Evolutionary conservation across 78 protist species (phyloP), one percentile per base, ranked within the genome.

Genomic region (Dictyostelium firmibasis): DNA sequence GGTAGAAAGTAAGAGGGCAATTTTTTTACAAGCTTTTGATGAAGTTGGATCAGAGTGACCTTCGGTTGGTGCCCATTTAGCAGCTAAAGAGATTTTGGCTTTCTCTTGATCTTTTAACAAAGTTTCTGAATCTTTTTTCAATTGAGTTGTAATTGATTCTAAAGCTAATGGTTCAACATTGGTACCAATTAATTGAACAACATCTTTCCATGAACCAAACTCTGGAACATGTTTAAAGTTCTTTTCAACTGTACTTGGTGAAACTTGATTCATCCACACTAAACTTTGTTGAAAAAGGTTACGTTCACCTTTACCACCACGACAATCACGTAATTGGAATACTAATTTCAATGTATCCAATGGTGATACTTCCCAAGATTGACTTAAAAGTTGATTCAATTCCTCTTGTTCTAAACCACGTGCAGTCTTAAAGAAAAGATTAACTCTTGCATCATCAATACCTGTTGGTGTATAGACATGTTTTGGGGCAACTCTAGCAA

Each of bases 121-220:
- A 1, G 23, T 33, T 25, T 29, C 74, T 13, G n/a, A 43, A 67
- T 92, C 95, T 33, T 44, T 41, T 43, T 82, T 38, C 47, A 92
- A 33, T 50, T 92, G 95, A 1, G 13, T 18, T 31, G 83, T 44
- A 31, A 92, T 20, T 41, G 35, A n/a, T 75, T 82, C 84, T 29
- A 92, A 25, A 3, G 91, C 87, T 25, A 77, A 31, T 35, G 84
- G 64, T 47, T 92, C 95, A 31, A 78, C 33, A 8, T 6, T n/a
- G 0, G 91, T 92, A 25, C 91, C 92, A 44, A 92, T 77, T 47
- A 92, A 64, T 13, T 67, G 43, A 35, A 35, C 69, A 0, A 92
- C 85, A 70, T 92, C 95, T 77, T 92, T 92, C 88, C 89, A 92
- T 64, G 91, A 92, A 27, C 95, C 95, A 92, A 92, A 92, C 60